A percentile compares a stretch with the other conserved stretches of the same genome.
phyloP scores from a whole-genome alignment of 495 filamentous ascomycete species.

The Echria macrotheca region DNA sequence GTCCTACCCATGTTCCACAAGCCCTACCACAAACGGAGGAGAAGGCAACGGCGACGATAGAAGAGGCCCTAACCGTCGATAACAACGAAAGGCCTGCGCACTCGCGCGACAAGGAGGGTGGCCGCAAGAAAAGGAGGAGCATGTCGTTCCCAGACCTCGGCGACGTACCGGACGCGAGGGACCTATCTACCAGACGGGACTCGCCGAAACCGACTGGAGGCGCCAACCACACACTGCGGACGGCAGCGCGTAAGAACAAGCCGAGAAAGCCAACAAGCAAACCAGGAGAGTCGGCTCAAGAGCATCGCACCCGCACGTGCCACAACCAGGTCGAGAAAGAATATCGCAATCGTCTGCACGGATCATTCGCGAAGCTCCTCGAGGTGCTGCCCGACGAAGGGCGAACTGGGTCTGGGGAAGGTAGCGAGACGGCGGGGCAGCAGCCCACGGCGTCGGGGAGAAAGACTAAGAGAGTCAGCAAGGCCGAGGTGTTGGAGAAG shows the following conservation, averaged over 20 bases:
- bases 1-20: too few relatives aligned
- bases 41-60: too few relatives aligned
- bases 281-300: conserved; percentile 13
- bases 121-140: not conserved
- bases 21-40: too few relatives aligned
- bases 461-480: conserved; percentile 13
- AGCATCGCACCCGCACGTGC: conserved; percentile 12
- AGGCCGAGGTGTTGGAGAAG: conserved; percentile 16
- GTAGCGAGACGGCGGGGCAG: not conserved
- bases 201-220: too few relatives aligned
- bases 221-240: conserved; percentile 10
- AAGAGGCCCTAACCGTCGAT: too few relatives aligned
- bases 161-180: too few relatives aligned
- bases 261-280: not conserved
- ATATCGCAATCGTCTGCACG: conserved; percentile 16
- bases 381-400: conserved; percentile 10
- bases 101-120: not conserved
- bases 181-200: too few relatives aligned
- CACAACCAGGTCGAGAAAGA: conserved; percentile 21
- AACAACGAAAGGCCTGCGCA: too few relatives aligned
- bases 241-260: conserved; percentile 10
- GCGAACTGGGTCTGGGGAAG: not conserved
- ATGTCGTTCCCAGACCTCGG: too few relatives aligned
- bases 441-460: not conserved
- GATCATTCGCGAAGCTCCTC: conserved; percentile 15